A percentile compares a stretch with the other conserved stretches of the same genome.
Evolutionary conservation across 2,329 filamentous ascomycete genomes (phyloP).

Genomic region (Pezicula neosporulosa): DNA sequence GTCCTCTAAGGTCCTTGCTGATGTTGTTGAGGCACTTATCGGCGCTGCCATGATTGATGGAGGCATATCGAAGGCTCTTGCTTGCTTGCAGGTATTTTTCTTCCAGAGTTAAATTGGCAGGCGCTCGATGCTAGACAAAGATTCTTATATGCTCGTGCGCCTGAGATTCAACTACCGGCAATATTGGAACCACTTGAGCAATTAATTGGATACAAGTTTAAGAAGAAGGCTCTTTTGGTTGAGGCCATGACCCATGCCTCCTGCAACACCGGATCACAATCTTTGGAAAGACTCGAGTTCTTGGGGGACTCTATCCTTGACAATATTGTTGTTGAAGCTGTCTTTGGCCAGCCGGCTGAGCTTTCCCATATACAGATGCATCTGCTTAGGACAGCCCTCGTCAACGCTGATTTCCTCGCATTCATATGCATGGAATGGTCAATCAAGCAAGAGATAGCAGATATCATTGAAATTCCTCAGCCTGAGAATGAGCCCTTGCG

Average conservation of each 20-base stretch:
- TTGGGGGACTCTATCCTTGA: conserved; percentile 85
- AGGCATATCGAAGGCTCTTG: conserved; percentile 58
- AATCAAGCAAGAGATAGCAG: conserved; percentile 29
- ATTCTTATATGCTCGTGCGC: conserved; percentile 40
- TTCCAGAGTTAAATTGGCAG: conserved; percentile 56
- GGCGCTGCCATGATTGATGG: conserved; percentile 71
- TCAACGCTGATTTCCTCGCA: conserved; percentile 77
- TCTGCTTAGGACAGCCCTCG: conserved; percentile 68
- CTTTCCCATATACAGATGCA: conserved; percentile 66
- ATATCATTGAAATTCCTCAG: conserved; percentile 6
- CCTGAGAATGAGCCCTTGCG: conserved; percentile 1
- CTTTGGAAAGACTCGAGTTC: conserved; percentile 77
- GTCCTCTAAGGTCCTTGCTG: conserved; percentile 78
- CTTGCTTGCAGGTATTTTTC: conserved; percentile 68
- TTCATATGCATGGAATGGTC: conserved; percentile 66
- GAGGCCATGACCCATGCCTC: conserved; percentile 83
- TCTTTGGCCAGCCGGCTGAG: conserved; percentile 44
- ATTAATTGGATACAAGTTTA: conserved; percentile 70
- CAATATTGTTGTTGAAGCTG: conserved; percentile 62
- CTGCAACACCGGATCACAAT: conserved; percentile 40
- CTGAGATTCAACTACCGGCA: conserved; percentile 33
- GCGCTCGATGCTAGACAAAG: conserved; percentile 37
- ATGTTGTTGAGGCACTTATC: conserved; percentile 82
- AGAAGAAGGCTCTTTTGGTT: conserved; percentile 62
- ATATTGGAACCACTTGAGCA: conserved; percentile 52